Conservation (phyloP, 2,329 filamentous ascomycete species). For the Aspergillus clavatus region DNA sequence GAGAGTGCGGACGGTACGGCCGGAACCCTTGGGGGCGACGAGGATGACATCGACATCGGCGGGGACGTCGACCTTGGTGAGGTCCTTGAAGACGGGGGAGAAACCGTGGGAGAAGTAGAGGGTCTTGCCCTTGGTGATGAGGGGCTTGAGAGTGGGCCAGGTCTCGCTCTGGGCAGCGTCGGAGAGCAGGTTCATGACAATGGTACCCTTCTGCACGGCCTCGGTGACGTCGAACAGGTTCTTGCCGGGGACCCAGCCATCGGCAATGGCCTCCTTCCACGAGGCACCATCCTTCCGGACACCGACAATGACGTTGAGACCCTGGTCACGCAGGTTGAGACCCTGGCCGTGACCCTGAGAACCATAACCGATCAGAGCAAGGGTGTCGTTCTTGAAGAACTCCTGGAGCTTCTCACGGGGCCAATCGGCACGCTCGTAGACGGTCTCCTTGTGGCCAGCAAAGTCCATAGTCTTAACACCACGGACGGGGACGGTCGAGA, state of each 20-base stretch:
- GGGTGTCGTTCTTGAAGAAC: constrained; percentile 99
- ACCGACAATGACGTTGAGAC: constrained; percentile 97
- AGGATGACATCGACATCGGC: constrained; percentile 97
- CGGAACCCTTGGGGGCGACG: constrained; percentile 97
- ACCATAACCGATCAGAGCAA: constrained; percentile 97
- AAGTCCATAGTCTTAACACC: constrained; percentile 99
- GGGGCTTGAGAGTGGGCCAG: constrained; percentile 96
- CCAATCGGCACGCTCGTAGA: constrained; percentile 98
- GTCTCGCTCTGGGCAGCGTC: constrained; percentile 98
- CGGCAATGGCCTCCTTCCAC: constrained; percentile 94
- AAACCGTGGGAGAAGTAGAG: constrained; percentile 99
- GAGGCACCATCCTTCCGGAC: constrained; percentile 97
- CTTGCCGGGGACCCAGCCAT: constrained; percentile 97
- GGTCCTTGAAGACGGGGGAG: constrained; percentile 99
- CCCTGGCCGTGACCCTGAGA: constrained; percentile 98
- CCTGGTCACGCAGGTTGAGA: constrained; percentile 99
- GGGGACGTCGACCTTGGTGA: constrained; percentile 97
- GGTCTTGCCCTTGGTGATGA: constrained; percentile 98
- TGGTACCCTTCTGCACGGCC: constrained; percentile 86
- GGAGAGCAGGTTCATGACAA: constrained; percentile 98
- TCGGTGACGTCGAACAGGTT: constrained; percentile 98
- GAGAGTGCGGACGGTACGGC: constrained; percentile 95
- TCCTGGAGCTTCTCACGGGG: constrained; percentile 98
- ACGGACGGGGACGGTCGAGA: constrained; percentile 49
- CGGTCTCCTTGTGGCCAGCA: constrained; percentile 87